Evolutionary conservation across 306 rosid genomes (phyloP), one percentile per base, ranked within the genome.

Genomic region (Gillenia trifoliata): DNA sequence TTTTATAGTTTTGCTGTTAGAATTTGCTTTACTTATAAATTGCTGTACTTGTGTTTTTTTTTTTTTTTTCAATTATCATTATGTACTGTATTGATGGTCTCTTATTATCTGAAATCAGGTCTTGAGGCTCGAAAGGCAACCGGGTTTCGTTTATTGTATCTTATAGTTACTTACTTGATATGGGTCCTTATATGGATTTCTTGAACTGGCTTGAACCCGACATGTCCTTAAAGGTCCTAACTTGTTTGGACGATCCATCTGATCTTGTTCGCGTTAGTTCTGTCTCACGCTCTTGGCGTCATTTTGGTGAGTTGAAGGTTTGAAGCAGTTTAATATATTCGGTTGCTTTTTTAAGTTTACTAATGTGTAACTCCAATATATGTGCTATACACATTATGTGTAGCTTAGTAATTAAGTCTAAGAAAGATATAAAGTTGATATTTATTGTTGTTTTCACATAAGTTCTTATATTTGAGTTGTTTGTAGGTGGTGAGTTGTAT

Each of bases 271-370:
- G 87, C 43, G 71, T 83, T 38, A 67, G 89, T 71, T 80, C 87
- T 23, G 91, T 92, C 78, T 94, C 99, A 0, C 89, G 75, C 34
- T 68, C 84, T 78, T 92, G 89, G 95, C 81, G 83, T 78, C 82
- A 26, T 30, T 82, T 25, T 75, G 97, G 99, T 92, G 83, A 87
- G 98, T 72, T 75, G 64, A 70, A 31, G 82, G 86, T 96, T 74
- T 75, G 69, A 71, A 43, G 60, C 36, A 0, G 43, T 65, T 59
- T n/a, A 2, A 62, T 7, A 3, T 65, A 8, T 64, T 47, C 16
- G 4, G 20, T 77, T 34, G 26, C 34, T 26, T 55, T 65, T 49
- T 20, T 38, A 28, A 22, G 63, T 47, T n/a, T 16, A 4, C 26
- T 26, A 4, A 15, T 8, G 52, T 10, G 3, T 1, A 30, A 63